Evolutionary conservation across 208 protist species (phyloP), one percentile per base, ranked within the genome.

Genomic region (Crithidia expoeki): DNA sequence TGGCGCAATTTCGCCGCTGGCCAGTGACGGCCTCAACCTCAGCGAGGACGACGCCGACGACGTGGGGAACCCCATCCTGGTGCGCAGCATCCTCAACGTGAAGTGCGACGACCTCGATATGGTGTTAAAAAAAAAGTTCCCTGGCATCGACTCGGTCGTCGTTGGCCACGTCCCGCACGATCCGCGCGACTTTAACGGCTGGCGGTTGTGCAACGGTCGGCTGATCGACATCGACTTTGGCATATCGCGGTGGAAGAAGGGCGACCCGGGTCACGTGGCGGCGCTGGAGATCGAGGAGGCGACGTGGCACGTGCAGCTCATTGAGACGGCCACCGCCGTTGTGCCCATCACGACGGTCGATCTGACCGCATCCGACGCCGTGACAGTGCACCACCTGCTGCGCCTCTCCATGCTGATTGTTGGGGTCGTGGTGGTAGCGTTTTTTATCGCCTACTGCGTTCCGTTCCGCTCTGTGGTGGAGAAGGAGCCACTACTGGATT

Each of bases 201-300:
- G 88, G 88, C 72, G 84, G 27, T 74, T 93, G 16, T 97, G 91
- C 70, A 74, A 64, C 17, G 88, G 89, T 21, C 68, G 74, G 9
- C 80, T 97, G 23, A 87, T 94, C 57, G 88, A 88, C 61, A 90
- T 97, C 51, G 93, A 97, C 72, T 94, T 97, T 81, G 89, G 88
- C 50, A 72, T 97, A 58, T 95, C 89, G 59, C 83, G 89, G 16
- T 94, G 92, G 90, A 97, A 94, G 72, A 93, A 93, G 44, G 92
- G 90, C 19, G 84, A 93, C 73, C 88, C 87, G 16, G 92, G 88
- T 5, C 87, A 93, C 63, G 89, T 95, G 28, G 92, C 89, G 14
- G 92, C 88, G 28, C 80, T 97, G 0, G 86, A 94, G 76, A 93
- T 95, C 59, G 85, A 94, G 51, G 85, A 92, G 50, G 55, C 62